Evolutionary conservation across 106 monocot genomes (phyloP), one percentile per base, ranked within the genome.

Genomic region (Phalaenopsis equestris): DNA sequence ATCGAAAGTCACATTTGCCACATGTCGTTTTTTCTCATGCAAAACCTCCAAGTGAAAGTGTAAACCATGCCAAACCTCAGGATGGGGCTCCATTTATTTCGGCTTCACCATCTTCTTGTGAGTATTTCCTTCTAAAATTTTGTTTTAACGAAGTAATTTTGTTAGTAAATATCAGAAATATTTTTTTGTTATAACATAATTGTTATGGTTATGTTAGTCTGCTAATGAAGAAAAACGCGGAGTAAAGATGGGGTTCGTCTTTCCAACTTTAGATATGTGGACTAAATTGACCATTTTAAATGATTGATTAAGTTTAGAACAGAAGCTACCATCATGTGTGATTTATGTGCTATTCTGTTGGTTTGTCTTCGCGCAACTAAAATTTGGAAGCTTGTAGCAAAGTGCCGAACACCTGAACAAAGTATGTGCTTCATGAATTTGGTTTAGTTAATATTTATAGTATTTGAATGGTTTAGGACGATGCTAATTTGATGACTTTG

Each of bases 31-130:
- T 89, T 83, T 76, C 89, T 77, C 90, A 82, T 81, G 89, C 84
- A 82, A 90, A 67, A 65, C 85, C 96, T 86, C 94, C 92, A 70
- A 91, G 84, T 80, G 84, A 83, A 76, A 88, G 76, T 78, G 41
- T 72, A 52, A 81, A 19, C 48, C 70, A 78, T 43, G 55, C 41
- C 79, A 85, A 83, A 42, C 67, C 79, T 80, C 85, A 85, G 55
- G 81, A 80, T 16, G 52, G 70, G 77, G 57, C 16, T 6, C 73
- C 88, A 75, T 56, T 83, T 15, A 79, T 79, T 78, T 81, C 88
- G 58, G 79, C 90, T 79, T 79, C 85, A 9, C 78, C 83, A 79
- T 84, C 83, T 88, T 85, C 90, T 84, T 90, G 97, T 98, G 73
- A 94, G 94, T 90, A 84, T 67, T 45, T 76, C 77, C 37, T 70